Base-by-base conservation (phyloP, 1,284 basidiomycete genomes). In the Blastosporella zonata region DNA sequence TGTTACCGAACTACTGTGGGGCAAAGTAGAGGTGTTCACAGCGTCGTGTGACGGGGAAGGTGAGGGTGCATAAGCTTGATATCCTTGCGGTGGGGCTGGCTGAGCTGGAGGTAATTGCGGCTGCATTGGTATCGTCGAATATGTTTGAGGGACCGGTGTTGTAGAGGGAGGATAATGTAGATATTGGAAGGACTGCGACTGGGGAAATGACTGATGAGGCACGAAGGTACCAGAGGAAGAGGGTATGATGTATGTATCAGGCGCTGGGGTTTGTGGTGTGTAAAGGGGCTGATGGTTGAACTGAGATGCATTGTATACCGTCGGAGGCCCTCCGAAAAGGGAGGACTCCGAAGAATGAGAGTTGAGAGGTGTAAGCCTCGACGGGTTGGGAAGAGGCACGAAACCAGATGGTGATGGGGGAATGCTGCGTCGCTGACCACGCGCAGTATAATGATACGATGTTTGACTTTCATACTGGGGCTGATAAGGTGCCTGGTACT, bases 341-440 rank as follows among this genome's bases (percentile, higher is more conserved):
- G 74, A 71, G 18, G 73, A 67, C 44, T 82, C 78, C 7, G 77
- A 71, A n/a, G 68, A 61, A 57, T 74, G 72, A 17, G 68, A 64
- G 29, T 69, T 55, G 46, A 64, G 64, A 49, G 59, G 64, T 28
- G 57, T 56, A 55, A 67, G 72, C 48, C 59, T 63, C 50, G 64
- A 55, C 53, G 65, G 50, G 52, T 63, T 65, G 47, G 68, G 54
- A 53, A 74, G 39, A 41, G 80, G 76, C 51, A 78, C 67, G 57
- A 87, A 89, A n/a, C 86, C 86, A 13, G 87, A 85, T 0, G 84
- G 80, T 13, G 79, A 68, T 0, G 78, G 61, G 15, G 86, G 83
- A 52, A 87, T 67, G 56, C 82, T 87, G 55, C 83, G 80, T 46
- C 86, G 72, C n/a, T 82, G 78, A 34, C 76, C 77, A 48, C 75